Percentiles rank a stretch among this genome's conserved stretches.
These are phyloP conservation scores for Dothistroma pini DNA, from an alignment of 2,329 filamentous ascomycete genomes.

Conservation along the genomic window DNA sequence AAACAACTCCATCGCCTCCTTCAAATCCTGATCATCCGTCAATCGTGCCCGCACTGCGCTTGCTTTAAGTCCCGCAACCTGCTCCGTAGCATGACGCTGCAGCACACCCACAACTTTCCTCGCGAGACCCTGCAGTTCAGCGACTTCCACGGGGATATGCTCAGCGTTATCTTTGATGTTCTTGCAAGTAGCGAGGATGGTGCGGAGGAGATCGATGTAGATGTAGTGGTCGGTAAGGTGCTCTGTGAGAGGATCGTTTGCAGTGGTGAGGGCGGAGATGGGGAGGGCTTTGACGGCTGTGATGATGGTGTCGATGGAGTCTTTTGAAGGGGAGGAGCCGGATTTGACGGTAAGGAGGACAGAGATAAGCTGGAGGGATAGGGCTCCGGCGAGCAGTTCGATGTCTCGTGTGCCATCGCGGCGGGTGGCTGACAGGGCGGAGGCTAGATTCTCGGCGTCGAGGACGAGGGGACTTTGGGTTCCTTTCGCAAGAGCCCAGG, in stretches of 20 bases:
- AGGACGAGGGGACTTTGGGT: slow-evolving; percentile 17
- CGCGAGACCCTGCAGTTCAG: slow-evolving; percentile 20
- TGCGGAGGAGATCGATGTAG: slow-evolving; percentile 27
- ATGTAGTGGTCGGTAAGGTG: slow-evolving; percentile 24
- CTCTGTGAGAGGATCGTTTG: slow-evolving; percentile 14
- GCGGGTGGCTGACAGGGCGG: slow-evolving; percentile 2
- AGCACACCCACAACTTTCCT: slow-evolving; percentile 21
- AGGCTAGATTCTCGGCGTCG: slow-evolving; percentile 9
- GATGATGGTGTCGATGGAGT: slow-evolving; percentile 11
- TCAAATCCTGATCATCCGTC: slow-evolving; percentile 9
- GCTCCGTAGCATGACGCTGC: slow-evolving; percentile 25
- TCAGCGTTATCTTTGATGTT: slow-evolving; percentile 13
- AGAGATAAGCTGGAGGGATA: slow-evolving; percentile 20
- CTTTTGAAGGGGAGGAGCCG: slow-evolving; percentile 10
- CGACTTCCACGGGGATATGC: slow-evolving; percentile 10
- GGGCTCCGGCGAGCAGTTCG: slow-evolving; percentile 22
- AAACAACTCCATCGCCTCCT: slow-evolving; percentile 14
- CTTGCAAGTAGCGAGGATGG: slow-evolving; percentile 21
- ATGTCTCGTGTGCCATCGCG: slow-evolving; percentile 4
- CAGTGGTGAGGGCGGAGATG: slow-evolving; percentile 12
- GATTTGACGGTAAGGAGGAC: slow-evolving; percentile 9
- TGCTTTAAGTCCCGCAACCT: slow-evolving; percentile 14
- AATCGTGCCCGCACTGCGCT: slow-evolving; percentile 15
- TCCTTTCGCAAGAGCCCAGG: slow-evolving; percentile 27
- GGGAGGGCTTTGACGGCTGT: slow-evolving; percentile 16